Evolutionary conservation across 2,329 filamentous ascomycete species (phyloP).

Genomic region (Emmonsiellopsis sp.): DNA sequence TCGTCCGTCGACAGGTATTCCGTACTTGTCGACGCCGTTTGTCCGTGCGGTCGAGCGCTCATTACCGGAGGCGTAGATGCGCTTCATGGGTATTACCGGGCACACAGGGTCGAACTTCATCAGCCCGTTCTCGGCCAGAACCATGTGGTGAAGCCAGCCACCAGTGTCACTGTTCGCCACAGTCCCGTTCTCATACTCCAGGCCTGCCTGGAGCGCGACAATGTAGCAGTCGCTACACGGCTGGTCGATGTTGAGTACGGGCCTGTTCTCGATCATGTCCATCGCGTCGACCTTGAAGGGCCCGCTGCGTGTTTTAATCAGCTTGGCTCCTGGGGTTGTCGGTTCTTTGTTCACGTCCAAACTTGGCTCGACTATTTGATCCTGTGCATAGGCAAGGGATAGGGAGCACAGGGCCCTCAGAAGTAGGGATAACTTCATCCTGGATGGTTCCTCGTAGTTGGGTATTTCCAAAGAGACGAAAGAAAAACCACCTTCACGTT

Average conservation of each 20-base stretch:
- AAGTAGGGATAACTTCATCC: background rate
- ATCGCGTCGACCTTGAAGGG: background rate
- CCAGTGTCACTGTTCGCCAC: slow-evolving; percentile 22
- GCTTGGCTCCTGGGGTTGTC: background rate
- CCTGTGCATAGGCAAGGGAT: background rate
- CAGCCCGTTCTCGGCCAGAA: slow-evolving; percentile 3
- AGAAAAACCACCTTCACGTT: too few species aligned
- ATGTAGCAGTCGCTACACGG: slow-evolving; percentile 15
- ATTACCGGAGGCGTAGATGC: background rate
- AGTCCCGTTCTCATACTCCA: slow-evolving; percentile 23
- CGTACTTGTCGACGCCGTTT: background rate
- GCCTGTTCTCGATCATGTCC: slow-evolving; percentile 2
- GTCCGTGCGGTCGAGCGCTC: background rate
- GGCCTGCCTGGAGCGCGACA: slow-evolving; percentile 16
- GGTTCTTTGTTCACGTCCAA: background rate
- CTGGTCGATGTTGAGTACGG: slow-evolving; percentile 3
- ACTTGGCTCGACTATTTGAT: background rate
- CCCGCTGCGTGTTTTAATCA: background rate
- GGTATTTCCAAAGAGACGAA: too few species aligned
- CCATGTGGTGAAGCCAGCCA: slow-evolving; percentile 21
- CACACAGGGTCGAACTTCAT: background rate
- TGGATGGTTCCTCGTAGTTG: too few species aligned
- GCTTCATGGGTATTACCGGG: background rate
- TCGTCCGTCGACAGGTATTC: background rate
- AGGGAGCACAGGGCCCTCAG: background rate